A percentile compares a stretch with the other conserved stretches of the same genome.
phyloP scores from a whole-genome alignment of 495 filamentous ascomycete species.

The Aspergillus incahuasiensis region DNA sequence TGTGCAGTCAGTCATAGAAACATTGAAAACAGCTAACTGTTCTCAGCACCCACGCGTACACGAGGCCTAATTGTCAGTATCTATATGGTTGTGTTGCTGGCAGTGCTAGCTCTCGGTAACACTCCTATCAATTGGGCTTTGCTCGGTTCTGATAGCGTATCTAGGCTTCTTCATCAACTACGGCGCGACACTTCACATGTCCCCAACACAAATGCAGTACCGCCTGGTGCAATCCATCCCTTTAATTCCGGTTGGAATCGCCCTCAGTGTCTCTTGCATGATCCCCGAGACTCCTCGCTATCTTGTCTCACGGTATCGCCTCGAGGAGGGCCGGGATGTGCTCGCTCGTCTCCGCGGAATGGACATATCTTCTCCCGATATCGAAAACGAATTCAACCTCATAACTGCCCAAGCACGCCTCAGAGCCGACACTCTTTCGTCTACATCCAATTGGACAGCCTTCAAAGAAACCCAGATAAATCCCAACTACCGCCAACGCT shows the following conservation, averaged over 20 bases:
- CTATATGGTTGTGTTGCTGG: slow-evolving; percentile 46
- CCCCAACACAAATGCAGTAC: slow-evolving; percentile 36
- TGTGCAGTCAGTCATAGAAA: background rate
- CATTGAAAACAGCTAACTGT: background rate
- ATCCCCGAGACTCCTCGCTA: slow-evolving; percentile 42
- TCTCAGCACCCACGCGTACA: slow-evolving; percentile 39
- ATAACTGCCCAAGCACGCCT: slow-evolving; percentile 32
- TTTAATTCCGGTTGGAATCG: slow-evolving; percentile 36
- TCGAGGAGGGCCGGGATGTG: slow-evolving; percentile 28
- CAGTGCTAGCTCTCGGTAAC: slow-evolving; percentile 37
- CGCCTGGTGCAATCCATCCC: slow-evolving; percentile 43
- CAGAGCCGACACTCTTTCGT: slow-evolving; percentile 20
- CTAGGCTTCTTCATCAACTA: slow-evolving; percentile 48
- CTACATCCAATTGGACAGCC: slow-evolving; percentile 35
- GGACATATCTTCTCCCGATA: slow-evolving; percentile 22
- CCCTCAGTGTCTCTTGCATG: slow-evolving; percentile 33
- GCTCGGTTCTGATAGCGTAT: background rate
- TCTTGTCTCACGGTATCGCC: slow-evolving; percentile 33
- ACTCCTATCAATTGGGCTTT: background rate
- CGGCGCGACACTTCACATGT: slow-evolving; percentile 37
- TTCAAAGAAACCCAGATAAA: slow-evolving; percentile 40
- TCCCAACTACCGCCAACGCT: slow-evolving; percentile 42
- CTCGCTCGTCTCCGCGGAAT: slow-evolving; percentile 40
- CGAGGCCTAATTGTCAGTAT: slow-evolving; percentile 47
- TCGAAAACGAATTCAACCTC: slow-evolving; percentile 34